Evolutionary conservation across 2,329 filamentous ascomycete species (phyloP).

Genomic region (Ophiostoma quercus): DNA sequence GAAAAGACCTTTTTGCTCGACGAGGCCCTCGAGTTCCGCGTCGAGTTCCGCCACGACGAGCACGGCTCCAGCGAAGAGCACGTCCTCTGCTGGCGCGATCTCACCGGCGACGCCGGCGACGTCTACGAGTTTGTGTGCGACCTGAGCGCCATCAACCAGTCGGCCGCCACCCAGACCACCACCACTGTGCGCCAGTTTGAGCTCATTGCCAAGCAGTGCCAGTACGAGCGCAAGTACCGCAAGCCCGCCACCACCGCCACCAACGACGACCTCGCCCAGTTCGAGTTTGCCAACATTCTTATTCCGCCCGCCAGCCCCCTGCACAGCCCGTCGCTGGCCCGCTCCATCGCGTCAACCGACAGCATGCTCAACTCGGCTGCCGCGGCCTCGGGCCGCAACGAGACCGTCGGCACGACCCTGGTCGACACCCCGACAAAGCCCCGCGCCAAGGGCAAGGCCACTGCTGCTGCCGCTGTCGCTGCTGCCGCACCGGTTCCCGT

Average conservation of each 20-base stretch:
- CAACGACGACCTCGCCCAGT: conserved; percentile 72
- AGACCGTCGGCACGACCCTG: conserved; percentile 32
- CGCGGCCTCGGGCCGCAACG: conserved; percentile 31
- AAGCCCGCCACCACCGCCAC: conserved; percentile 74
- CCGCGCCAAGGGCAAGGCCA: background rate
- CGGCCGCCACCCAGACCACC: conserved; percentile 31
- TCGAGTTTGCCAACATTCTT: conserved; percentile 66
- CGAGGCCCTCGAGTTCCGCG: conserved; percentile 80
- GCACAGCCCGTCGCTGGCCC: conserved; percentile 52
- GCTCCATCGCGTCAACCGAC: conserved; percentile 54
- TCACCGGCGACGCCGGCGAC: conserved; percentile 89
- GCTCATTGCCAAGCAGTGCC: conserved; percentile 79
- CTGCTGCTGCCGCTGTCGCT: background rate
- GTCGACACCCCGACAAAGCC: conserved; percentile 32
- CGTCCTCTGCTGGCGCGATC: conserved; percentile 88
- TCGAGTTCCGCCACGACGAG: conserved; percentile 62
- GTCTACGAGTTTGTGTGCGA: conserved; percentile 99
- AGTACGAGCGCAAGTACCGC: conserved; percentile 94
- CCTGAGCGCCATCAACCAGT: conserved; percentile 25
- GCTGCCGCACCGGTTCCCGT: conserved; percentile 17
- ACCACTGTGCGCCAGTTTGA: conserved; percentile 77
- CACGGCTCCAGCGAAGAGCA: conserved; percentile 60
- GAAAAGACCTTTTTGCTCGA: conserved; percentile 97
- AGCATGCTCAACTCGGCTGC: conserved; percentile 43
- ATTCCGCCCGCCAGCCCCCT: conserved; percentile 61